phyloP scores from a whole-genome alignment of 306 rosid species.

The Cucurbita moschata region DNA sequence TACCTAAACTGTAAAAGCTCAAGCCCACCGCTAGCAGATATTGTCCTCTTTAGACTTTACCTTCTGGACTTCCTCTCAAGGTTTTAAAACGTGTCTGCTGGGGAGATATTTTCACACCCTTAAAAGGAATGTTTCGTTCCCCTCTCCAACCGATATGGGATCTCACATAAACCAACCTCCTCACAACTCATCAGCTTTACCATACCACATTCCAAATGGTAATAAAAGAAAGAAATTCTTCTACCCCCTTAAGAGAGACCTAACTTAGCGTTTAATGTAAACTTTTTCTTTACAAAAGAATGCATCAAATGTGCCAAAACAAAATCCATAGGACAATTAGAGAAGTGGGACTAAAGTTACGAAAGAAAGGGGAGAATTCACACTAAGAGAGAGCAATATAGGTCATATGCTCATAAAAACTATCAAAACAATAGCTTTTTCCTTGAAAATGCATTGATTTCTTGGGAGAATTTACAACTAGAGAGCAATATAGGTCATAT shows the following conservation, averaged over 20 bases:
- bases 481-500: neutral
- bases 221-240: neutral
- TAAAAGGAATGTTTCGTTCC: too few species aligned
- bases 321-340: neutral
- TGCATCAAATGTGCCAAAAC: neutral
- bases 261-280: neutral
- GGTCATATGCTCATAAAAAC: neutral
- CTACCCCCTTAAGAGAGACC: neutral
- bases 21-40: too few species aligned
- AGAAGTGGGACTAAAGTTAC: neutral
- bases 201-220: neutral
- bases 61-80: too few species aligned
- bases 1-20: too few species aligned
- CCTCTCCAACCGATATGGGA: too few species aligned
- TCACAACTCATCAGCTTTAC: neutral
- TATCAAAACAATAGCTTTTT: neutral
- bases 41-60: too few species aligned
- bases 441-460: neutral
- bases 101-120: too few species aligned
- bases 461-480: neutral
- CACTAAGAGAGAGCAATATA: neutral
- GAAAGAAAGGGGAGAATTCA: neutral
- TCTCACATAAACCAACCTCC: too few species aligned
- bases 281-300: neutral
- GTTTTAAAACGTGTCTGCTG: too few species aligned